Base-by-base conservation (phyloP, 495 filamentous ascomycete species). In the Letharia lupina region DNA sequence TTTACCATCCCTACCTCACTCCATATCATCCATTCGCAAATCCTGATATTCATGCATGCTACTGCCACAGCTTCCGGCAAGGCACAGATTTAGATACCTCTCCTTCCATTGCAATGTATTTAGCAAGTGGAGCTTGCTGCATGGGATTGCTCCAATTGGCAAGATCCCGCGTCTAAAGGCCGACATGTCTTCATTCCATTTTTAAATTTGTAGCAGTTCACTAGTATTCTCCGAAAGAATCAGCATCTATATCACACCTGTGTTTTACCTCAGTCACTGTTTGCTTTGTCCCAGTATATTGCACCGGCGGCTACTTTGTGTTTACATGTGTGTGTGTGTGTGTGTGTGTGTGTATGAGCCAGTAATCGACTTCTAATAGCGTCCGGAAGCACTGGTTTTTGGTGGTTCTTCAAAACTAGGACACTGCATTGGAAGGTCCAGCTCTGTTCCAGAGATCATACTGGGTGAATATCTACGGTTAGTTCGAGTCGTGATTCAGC, bases 161-260 rank as follows among this genome's bases (percentile, higher is more conserved):
- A 57, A 37, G 54, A 33, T 57, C 54, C 54, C 54, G 54, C 33
- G 33, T 35, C 54, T 57, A 57, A 31, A 37, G 33, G 54, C 54
- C 54, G 54, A 57, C 52, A 56, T 57, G 54, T 57, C 54, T 57
- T 57, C 1, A 57, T 57, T 37, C 33, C 54, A 35, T 52, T 56
- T 56, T 12, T 56, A 56, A 56, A 35, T 15, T 3, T 57, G 33
- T 57, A 57, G 15, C 33, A 20, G 54, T 6, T 37, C 33, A 37
- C 54, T 57, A 57, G 33, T 57, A 5, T 10, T 37, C 54, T 57
- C 50, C 28, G 13, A 56, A 56, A 56, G 54, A 57, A 37, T 37
- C 16, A 57, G 54, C 54, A 2, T 57, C 31, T 57, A 37, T 35
- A 57, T 57, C 33, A 57, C 16, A 57, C 28, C 54, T 33, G 33